Percentiles rank a stretch among this genome's conserved stretches.
These are phyloP conservation scores for Lentinus tigrinus DNA, from an alignment of 768 basidiomycete species.

Conservation along the genomic window DNA sequence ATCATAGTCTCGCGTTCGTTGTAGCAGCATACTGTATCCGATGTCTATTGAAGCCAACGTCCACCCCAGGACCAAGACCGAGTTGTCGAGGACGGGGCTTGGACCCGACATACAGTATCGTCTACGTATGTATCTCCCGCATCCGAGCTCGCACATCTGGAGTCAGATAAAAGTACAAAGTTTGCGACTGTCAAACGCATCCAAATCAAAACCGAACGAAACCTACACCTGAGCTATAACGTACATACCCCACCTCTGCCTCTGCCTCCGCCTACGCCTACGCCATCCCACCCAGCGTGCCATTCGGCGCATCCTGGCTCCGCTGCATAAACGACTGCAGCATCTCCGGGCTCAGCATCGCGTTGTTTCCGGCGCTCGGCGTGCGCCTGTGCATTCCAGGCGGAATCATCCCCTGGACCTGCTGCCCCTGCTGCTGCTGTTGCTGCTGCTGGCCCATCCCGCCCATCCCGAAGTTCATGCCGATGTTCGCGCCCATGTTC, in stretches of 20 bases:
- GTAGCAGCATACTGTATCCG: too few species aligned
- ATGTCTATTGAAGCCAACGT: too few species aligned
- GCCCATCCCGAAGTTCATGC: constrained; percentile 11
- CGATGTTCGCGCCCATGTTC: constrained; percentile 2
- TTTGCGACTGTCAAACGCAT: too few species aligned
- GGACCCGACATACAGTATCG: too few species aligned
- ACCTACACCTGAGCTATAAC: too few species aligned
- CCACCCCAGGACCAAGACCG: too few species aligned
- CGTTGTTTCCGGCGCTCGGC: constrained; percentile 18
- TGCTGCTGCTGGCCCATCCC: constrained; percentile 1
- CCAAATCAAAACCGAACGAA: background rate
- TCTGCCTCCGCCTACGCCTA: background rate
- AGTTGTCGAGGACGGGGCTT: too few species aligned
- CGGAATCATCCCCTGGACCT: constrained; percentile 16
- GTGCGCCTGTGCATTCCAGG: constrained; percentile 27
- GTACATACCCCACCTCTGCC: background rate
- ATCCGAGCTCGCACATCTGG: too few species aligned
- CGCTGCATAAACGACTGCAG: constrained; percentile 48
- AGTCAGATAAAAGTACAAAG: too few species aligned
- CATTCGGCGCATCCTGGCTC: constrained; percentile 31
- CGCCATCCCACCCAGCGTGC: constrained; percentile 18
- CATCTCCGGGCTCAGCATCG: constrained; percentile 39
- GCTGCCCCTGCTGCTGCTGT: constrained; percentile 4
- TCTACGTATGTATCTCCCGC: too few species aligned
- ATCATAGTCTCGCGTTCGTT: too few species aligned